phyloP scores from a whole-genome alignment of 2,329 filamentous ascomycete species.

The Colletotrichum phormii region DNA sequence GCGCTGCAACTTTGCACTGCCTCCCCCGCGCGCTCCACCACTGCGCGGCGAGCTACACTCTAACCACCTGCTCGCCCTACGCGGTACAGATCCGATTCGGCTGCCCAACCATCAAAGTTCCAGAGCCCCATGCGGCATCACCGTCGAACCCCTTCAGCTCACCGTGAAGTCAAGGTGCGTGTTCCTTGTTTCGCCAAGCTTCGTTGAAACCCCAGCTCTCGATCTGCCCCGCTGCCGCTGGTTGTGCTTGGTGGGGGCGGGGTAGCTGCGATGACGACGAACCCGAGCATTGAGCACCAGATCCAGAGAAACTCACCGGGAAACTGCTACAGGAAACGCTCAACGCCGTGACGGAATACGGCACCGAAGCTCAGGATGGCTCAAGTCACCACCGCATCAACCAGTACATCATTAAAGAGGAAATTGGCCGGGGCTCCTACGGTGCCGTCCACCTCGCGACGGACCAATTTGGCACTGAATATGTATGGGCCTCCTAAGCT shows the following conservation, averaged over 20 bases:
- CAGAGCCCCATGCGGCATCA: constrained; percentile 69
- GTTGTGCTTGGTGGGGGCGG: constrained; percentile 26
- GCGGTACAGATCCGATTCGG: constrained; percentile 33
- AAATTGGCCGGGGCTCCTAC: constrained; percentile 97
- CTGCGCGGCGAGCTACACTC: constrained; percentile 8
- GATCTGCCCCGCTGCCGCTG: constrained; percentile 36
- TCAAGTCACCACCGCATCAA: constrained; percentile 88
- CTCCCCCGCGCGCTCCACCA: constrained; percentile 35
- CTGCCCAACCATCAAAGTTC: constrained; percentile 47
- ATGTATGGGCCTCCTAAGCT: constrained; percentile 68
- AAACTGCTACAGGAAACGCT: constrained; percentile 78
- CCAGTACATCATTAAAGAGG: constrained; percentile 92
- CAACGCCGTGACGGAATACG: constrained; percentile 88
- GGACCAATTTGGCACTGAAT: constrained; percentile 93
- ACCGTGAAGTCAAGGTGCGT: constrained; percentile 68
- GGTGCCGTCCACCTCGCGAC: constrained; percentile 90
- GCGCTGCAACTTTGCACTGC: constrained; percentile 36
- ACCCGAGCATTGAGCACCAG: not conserved
- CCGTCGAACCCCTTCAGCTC: constrained; percentile 66
- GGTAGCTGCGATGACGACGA: constrained; percentile 17
- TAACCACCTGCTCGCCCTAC: constrained; percentile 24
- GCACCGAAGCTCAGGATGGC: constrained; percentile 85
- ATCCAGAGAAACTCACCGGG: constrained; percentile 17
- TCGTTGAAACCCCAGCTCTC: not conserved
- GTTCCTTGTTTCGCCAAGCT: not conserved